A percentile compares a stretch with the other conserved stretches of the same genome.
These are phyloP conservation scores for Diaporthe citriasiana DNA, from an alignment of 2,329 filamentous ascomycete genomes.

Conservation along the genomic window DNA sequence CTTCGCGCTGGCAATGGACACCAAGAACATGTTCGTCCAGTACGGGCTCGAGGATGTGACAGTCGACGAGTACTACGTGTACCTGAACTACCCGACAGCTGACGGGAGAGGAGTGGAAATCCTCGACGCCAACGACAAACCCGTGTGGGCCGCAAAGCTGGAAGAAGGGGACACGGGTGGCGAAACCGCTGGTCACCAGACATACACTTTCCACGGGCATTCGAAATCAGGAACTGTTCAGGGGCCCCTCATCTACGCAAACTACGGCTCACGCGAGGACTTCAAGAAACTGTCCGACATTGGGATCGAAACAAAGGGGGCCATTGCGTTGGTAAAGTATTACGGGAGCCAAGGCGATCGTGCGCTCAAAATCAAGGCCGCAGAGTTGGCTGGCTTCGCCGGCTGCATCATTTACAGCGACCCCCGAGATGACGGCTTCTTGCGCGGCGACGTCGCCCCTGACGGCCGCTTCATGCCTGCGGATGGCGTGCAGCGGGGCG, in stretches of 20 bases:
- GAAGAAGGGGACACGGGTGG: slow-evolving; percentile 83
- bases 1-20: slow-evolving; percentile 86
- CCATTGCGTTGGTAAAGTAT: slow-evolving; percentile 87
- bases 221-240: slow-evolving; percentile 89
- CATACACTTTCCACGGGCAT: slow-evolving; percentile 87
- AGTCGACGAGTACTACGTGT: slow-evolving; percentile 87
- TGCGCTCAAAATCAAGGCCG: slow-evolving; percentile 89
- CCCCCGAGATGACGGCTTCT: slow-evolving; percentile 85
- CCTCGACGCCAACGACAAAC: slow-evolving; percentile 73
- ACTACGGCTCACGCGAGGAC: slow-evolving; percentile 89
- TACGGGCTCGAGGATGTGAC: slow-evolving; percentile 81
- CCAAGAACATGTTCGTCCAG: slow-evolving; percentile 81
- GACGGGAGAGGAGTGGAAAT: slow-evolving; percentile 87
- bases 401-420: slow-evolving; percentile 96
- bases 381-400: slow-evolving; percentile 85
- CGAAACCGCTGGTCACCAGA: slow-evolving; percentile 76
- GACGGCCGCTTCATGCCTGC: slow-evolving; percentile 84
- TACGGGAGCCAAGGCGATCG: slow-evolving; percentile 80
- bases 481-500: slow-evolving; percentile 86
- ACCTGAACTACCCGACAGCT: slow-evolving; percentile 88
- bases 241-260: slow-evolving; percentile 90
- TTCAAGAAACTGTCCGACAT: slow-evolving; percentile 80
- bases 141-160: slow-evolving; percentile 82
- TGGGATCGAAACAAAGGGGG: slow-evolving; percentile 80
- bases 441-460: slow-evolving; percentile 79